These are phyloP conservation scores for Phialemonium atrogriseum DNA, from an alignment of 2,329 filamentous ascomycete species.

Conservation along the genomic window DNA sequence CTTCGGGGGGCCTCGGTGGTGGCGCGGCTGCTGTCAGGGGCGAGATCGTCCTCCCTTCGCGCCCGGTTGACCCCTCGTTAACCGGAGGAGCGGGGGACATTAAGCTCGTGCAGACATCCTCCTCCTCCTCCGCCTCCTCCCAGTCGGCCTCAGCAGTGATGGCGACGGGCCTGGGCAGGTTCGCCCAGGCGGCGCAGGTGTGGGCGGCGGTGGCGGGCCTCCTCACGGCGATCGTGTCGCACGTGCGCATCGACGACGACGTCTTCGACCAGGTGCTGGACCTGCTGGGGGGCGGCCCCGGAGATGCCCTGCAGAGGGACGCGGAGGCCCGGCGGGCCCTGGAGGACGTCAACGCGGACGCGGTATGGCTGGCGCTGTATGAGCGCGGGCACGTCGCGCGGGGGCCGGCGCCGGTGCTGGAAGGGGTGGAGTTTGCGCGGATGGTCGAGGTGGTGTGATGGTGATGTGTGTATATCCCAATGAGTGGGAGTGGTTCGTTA, in stretches of 20 bases:
- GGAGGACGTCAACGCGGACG: slow-evolving; percentile 60
- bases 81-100: no score
- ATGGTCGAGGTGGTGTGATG: slow-evolving; percentile 9
- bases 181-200: slow-evolving; percentile 52
- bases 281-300: slow-evolving; percentile 50
- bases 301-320: slow-evolving; percentile 36
- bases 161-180: slow-evolving; percentile 40
- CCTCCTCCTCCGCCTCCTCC: slow-evolving; percentile 6
- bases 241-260: slow-evolving; percentile 57
- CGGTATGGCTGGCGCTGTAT: slow-evolving; percentile 63
- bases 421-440: slow-evolving; percentile 30
- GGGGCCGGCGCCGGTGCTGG: slow-evolving; percentile 29
- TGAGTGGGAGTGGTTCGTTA: no score
- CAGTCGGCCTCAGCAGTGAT: slow-evolving; percentile 5
- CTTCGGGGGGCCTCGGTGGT: not conserved
- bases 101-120: not conserved
- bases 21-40: not conserved
- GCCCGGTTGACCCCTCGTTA: no score
- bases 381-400: slow-evolving; percentile 31
- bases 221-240: slow-evolving; percentile 50
- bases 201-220: slow-evolving; percentile 56
- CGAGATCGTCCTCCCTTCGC: slow-evolving; percentile 11
- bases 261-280: slow-evolving; percentile 65
- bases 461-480: no score
- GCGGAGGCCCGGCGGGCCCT: slow-evolving; percentile 46